Evolutionary conservation across 176 grass and related monocot genomes (phyloP), one percentile per base, ranked within the genome.

Genomic region (Carex scoparia): DNA sequence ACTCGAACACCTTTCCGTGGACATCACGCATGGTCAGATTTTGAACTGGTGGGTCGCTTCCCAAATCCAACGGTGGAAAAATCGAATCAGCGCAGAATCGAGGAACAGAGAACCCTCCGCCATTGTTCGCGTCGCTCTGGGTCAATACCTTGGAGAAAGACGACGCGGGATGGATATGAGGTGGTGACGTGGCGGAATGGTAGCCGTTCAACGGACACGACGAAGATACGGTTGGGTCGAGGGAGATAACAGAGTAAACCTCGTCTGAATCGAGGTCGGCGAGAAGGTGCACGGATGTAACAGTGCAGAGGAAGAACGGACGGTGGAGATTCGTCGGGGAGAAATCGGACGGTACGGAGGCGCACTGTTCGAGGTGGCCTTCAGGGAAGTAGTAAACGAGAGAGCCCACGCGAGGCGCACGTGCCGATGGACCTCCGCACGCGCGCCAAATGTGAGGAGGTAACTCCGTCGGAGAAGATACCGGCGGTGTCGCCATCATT

Each of bases 101-200:
- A 65, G 92, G 91, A 4, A 97, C 85, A 58, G 94, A 94, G 83
- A 97, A 97, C 18, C 92, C 92, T 65, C 87, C 90, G 53, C 94
- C 94, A 66, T 94, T 97, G 90, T 97, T 94, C 65, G 94, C 94
- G 83, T 97, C 94, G 94, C 89, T 94, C 71, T 78, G 88, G 30
- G 90, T 97, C 58, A 97, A 90, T 37, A 90, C 81, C 83, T 97
- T 97, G 56, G 86, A 80, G 80, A 80, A 89, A 65, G 1, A 30
- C 9, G 37, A 28, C 14, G 37, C 13, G 0, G 35, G 0, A 10
- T 6, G 3, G 9, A 1, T 13, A 15, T 46, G 18, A 7, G 63
- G 32, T 3, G 7, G 8, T 1, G 31, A 7, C 11, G 15, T 4
- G 28, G 1, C 1, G 78, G 7, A 1, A 1, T 18, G 1, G 59